A percentile compares a stretch with the other conserved stretches of the same genome.
phyloP scores from a whole-genome alignment of 176 grass and related monocot genomes.

The Olyra latifolia region DNA sequence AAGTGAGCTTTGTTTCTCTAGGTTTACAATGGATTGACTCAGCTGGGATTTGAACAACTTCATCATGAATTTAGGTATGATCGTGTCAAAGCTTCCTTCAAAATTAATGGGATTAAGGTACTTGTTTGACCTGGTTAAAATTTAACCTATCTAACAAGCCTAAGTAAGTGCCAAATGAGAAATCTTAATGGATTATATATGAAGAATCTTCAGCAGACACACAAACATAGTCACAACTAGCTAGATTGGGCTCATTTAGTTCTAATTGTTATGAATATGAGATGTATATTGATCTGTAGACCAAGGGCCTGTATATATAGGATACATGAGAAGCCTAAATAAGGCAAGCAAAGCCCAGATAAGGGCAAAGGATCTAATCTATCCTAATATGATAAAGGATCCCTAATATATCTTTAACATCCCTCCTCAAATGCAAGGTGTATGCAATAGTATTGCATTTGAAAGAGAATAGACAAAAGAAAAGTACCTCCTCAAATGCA shows the following conservation, averaged over 20 bases:
- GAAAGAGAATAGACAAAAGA: too few species aligned
- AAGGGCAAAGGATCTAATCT: too few species aligned
- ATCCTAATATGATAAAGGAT: too few species aligned
- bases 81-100: constrained; percentile 13
- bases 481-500: too few species aligned
- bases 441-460: too few species aligned
- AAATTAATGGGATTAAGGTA: background rate
- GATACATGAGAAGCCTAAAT: too few species aligned
- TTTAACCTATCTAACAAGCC: background rate
- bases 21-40: constrained; percentile 92
- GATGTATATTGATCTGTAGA: too few species aligned
- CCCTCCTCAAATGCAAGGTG: too few species aligned
- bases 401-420: too few species aligned
- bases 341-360: too few species aligned
- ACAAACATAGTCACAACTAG: background rate
- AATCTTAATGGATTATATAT: constrained; percentile 5
- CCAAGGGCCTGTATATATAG: too few species aligned
- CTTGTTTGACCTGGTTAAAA: background rate
- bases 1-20: constrained; percentile 37
- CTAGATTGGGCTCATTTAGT: background rate
- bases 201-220: background rate
- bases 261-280: too few species aligned
- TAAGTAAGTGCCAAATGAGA: background rate
- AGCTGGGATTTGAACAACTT: constrained; percentile 76
- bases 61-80: constrained; percentile 67